Conservation (phyloP, 2,329 filamentous ascomycete genomes). For the Diatrype stigma region DNA sequence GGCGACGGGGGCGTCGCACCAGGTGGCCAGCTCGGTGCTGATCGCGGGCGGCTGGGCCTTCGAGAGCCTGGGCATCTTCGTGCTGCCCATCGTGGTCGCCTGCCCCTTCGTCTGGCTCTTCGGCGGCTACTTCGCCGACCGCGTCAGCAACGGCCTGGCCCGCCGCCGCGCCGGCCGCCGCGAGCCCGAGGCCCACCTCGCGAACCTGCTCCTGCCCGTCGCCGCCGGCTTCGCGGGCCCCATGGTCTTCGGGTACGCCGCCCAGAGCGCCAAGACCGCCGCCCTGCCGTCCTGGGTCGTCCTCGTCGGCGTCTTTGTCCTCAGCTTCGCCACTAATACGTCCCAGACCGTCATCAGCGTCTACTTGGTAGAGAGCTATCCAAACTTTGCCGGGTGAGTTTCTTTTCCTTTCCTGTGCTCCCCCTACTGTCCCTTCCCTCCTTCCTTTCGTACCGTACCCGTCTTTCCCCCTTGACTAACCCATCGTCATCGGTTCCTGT, state of each 20-base stretch:
- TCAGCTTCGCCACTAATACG: constrained; percentile 18
- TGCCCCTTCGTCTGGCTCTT: constrained; percentile 18
- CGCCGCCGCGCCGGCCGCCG: constrained; percentile 13
- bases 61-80: constrained; percentile 10
- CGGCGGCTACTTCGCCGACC: constrained; percentile 32
- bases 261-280: constrained; percentile 7
- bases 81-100: constrained; percentile 12
- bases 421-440: neutral
- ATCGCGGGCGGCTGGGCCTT: constrained; percentile 12
- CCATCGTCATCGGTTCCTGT: neutral
- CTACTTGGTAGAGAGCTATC: constrained; percentile 23
- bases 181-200: constrained; percentile 23
- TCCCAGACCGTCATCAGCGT: constrained; percentile 18
- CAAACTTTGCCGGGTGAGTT: constrained; percentile 17
- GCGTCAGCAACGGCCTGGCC: constrained; percentile 17
- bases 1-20: constrained; percentile 22
- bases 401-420: no score
- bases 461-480: neutral
- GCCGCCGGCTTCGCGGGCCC: constrained; percentile 15
- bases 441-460: neutral
- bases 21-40: constrained; percentile 20
- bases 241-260: constrained; percentile 20
- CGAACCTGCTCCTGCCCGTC: constrained; percentile 21
- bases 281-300: constrained; percentile 16
- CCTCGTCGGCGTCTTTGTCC: constrained; percentile 18